Percentiles rank a stretch among this genome's conserved stretches.
Evolutionary conservation across 352 stramenopile species (phyloP).

Genomic region (Lagenidium sp.): DNA sequence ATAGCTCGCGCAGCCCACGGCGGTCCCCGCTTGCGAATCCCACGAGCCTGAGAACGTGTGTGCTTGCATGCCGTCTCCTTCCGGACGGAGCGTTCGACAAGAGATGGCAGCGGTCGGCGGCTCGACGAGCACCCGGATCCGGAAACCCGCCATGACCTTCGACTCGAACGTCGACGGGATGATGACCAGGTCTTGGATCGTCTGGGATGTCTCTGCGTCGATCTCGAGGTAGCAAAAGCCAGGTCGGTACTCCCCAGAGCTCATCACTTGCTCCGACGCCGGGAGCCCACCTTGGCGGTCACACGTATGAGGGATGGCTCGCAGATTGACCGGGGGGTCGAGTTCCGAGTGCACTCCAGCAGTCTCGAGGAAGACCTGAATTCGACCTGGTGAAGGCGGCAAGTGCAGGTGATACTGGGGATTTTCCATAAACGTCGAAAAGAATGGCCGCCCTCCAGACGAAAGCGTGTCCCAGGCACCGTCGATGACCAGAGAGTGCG

Average conservation of each 20-base stretch:
- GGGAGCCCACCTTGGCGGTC: slow-evolving; percentile 44
- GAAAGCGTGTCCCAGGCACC: slow-evolving; percentile 30
- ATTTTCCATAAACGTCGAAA: slow-evolving; percentile 76
- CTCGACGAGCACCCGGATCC: slow-evolving; percentile 47
- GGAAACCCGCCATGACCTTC: slow-evolving; percentile 29
- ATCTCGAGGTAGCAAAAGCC: slow-evolving; percentile 72
- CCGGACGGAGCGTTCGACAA: slow-evolving; percentile 29
- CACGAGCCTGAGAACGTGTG: slow-evolving; percentile 31
- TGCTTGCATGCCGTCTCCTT: slow-evolving; percentile 45
- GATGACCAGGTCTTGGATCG: slow-evolving; percentile 34
- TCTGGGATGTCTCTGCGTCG: slow-evolving; percentile 1
- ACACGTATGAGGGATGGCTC: slow-evolving; percentile 32
- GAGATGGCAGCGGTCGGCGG: slow-evolving; percentile 24
- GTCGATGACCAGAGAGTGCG: slow-evolving; percentile 28
- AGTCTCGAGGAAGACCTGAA: slow-evolving; percentile 55
- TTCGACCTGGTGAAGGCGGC: slow-evolving; percentile 17
- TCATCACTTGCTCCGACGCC: slow-evolving; percentile 22
- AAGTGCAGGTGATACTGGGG: slow-evolving; percentile 57
- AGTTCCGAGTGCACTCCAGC: not conserved
- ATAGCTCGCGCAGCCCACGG: slow-evolving; percentile 66
- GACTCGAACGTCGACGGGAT: slow-evolving; percentile 74
- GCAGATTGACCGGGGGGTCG: slow-evolving; percentile 56
- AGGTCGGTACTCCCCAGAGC: slow-evolving; percentile 67
- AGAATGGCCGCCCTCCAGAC: slow-evolving; percentile 58
- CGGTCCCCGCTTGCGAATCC: slow-evolving; percentile 44